Conservation (phyloP, 1,284 basidiomycete species). For the Cryptococcus sp. region DNA sequence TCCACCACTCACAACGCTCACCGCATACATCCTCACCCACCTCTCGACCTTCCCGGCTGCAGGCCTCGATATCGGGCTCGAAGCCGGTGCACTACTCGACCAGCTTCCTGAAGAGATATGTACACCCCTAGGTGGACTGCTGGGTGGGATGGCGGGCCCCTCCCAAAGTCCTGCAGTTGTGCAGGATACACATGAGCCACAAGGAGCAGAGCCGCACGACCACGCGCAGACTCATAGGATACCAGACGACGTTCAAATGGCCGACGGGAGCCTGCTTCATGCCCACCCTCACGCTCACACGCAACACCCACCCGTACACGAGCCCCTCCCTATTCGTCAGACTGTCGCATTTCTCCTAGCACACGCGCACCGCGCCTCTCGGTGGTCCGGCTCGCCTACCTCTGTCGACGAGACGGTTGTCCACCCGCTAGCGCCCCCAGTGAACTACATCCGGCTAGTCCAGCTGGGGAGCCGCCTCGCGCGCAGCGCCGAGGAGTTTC, state of each 20-base stretch:
- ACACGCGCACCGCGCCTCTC: slow-evolving; percentile 13
- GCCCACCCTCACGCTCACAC: not conserved
- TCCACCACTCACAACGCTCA: slow-evolving; percentile 15
- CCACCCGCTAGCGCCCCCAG: not conserved
- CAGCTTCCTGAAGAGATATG: slow-evolving; percentile 33
- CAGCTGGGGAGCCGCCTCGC: slow-evolving; percentile 9
- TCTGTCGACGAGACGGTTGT: not conserved
- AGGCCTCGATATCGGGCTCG: slow-evolving; percentile 41
- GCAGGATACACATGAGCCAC: not conserved
- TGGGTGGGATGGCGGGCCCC: slow-evolving; percentile 43
- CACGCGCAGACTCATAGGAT: not conserved
- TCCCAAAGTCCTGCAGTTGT: slow-evolving; percentile 9
- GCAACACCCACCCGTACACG: not conserved
- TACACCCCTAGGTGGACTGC: slow-evolving; percentile 29
- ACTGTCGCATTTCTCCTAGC: slow-evolving; percentile 23
- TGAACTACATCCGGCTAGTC: slow-evolving; percentile 4
- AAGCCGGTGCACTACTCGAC: slow-evolving; percentile 34
- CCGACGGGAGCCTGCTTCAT: not conserved
- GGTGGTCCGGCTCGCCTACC: not conserved
- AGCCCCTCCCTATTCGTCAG: slow-evolving; percentile 17
- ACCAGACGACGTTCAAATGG: not conserved
- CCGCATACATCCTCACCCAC: slow-evolving; percentile 22
- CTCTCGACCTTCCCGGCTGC: slow-evolving; percentile 40
- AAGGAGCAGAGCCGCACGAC: no score
- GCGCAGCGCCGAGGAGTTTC: slow-evolving; percentile 12